phyloP scores from a whole-genome alignment of 371 early-diverging fungal species.

The Umbelopsis sp. region DNA sequence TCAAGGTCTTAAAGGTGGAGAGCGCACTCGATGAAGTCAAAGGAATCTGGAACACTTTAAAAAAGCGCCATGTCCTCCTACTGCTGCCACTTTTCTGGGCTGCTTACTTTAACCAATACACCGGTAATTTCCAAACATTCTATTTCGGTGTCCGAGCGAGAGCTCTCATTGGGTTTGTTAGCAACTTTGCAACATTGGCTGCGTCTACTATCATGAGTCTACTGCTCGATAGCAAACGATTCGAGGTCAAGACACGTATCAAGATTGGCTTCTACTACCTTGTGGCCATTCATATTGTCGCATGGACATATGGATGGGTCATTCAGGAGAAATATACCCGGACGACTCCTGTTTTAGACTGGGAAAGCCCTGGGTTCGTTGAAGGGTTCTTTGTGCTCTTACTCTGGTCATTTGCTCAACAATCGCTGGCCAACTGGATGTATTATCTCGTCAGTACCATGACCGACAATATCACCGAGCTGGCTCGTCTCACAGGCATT shows the following conservation, averaged over 20 bases:
- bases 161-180: slow-evolving; percentile 8
- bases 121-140: neutral
- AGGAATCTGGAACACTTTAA: neutral
- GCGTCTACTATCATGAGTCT: neutral
- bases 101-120: neutral
- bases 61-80: neutral
- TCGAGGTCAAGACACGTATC: slow-evolving; percentile 22
- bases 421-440: slow-evolving; percentile 5
- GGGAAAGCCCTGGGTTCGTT: neutral
- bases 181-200: slow-evolving; percentile 1
- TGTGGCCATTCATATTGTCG: neutral
- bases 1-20: neutral
- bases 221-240: neutral
- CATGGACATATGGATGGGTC: neutral
- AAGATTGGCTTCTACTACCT: neutral
- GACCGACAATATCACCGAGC: slow-evolving; percentile 3
- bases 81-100: neutral
- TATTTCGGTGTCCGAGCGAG: slow-evolving; percentile 1
- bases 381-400: neutral
- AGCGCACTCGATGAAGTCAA: neutral
- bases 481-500: slow-evolving; percentile 2
- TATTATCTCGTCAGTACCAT: slow-evolving; percentile 7
- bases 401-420: neutral
- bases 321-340: slow-evolving; percentile 3
- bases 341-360: neutral